Conservation (phyloP, 805 yeast genomes). For the Kuraishia floccosa region DNA sequence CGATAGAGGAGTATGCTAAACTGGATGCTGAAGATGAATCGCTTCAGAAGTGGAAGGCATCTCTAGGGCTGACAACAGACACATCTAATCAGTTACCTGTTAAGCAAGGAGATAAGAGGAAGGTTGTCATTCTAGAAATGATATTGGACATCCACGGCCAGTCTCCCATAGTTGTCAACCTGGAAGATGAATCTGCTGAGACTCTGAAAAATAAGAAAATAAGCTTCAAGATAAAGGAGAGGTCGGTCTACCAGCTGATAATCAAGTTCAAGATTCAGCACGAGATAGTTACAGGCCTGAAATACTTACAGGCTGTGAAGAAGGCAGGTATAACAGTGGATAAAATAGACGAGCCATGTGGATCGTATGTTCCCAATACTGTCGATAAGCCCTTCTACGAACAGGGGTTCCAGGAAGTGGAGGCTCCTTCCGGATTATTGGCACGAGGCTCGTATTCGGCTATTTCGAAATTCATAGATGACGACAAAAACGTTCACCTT, state of each 20-base stretch:
- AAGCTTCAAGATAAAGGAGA: slow-evolving; percentile 70
- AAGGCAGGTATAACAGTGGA: slow-evolving; percentile 84
- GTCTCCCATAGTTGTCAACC: slow-evolving; percentile 53
- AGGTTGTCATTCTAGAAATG: slow-evolving; percentile 73
- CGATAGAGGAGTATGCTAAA: slow-evolving; percentile 71
- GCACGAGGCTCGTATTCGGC: slow-evolving; percentile 85
- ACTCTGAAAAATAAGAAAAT: slow-evolving; percentile 38
- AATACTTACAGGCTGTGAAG: slow-evolving; percentile 75
- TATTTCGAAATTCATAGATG: slow-evolving; percentile 73
- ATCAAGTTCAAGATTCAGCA: slow-evolving; percentile 80
- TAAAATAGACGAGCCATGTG: slow-evolving; percentile 78
- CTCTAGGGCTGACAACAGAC: slow-evolving; percentile 63
- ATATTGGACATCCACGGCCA: slow-evolving; percentile 59
- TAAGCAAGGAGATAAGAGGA: slow-evolving; percentile 59
- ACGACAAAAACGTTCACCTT: slow-evolving; percentile 67
- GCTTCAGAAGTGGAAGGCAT: slow-evolving; percentile 82
- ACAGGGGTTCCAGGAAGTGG: slow-evolving; percentile 53
- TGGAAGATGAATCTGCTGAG: slow-evolving; percentile 53
- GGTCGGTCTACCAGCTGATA: slow-evolving; percentile 57
- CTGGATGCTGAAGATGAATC: slow-evolving; percentile 89
- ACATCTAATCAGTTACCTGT: slow-evolving; percentile 43
- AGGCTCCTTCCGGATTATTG: slow-evolving; percentile 84
- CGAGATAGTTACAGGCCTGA: slow-evolving; percentile 83
- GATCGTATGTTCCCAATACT: slow-evolving; percentile 86
- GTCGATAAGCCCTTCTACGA: slow-evolving; percentile 74